Conservation (phyloP, 176 grass and related monocot genomes). For the Aegilops bicornis region DNA sequence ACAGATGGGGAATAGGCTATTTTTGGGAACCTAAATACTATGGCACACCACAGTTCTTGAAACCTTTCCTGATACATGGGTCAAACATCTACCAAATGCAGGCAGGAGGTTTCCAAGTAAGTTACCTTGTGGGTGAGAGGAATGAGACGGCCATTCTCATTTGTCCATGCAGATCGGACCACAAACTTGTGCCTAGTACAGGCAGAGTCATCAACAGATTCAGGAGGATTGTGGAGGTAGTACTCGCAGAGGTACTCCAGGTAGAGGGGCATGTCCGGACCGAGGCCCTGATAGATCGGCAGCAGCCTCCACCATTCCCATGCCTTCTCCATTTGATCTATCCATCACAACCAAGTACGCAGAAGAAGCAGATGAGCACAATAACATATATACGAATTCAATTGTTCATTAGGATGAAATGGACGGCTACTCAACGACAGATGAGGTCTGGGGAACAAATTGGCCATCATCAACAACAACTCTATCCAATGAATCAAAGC, state of each 20-base stretch:
- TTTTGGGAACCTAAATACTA: no score
- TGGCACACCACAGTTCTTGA: no score
- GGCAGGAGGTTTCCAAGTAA: not conserved
- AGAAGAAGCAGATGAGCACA: not conserved
- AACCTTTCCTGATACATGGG: no score
- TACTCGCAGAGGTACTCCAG: not conserved
- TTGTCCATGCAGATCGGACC: not conserved
- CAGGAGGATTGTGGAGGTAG: not conserved
- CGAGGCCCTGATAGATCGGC: not conserved
- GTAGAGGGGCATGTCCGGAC: not conserved
- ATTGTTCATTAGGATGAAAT: not conserved
- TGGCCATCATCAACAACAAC: no score
- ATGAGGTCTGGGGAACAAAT: no score
- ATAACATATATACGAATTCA: not conserved
- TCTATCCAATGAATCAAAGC: no score
- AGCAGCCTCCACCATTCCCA: not conserved
- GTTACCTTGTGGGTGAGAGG: not conserved
- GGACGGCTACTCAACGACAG: no score
- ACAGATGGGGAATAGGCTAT: no score
- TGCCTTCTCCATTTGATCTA: not conserved
- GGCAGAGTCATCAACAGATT: not conserved
- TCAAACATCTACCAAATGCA: not conserved
- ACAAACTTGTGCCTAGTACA: not conserved
- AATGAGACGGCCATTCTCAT: not conserved
- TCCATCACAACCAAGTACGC: not conserved